Evolutionary conservation across 768 basidiomycete genomes (phyloP), one percentile per base, ranked within the genome.

Genomic region (Trametes cinnabarina): DNA sequence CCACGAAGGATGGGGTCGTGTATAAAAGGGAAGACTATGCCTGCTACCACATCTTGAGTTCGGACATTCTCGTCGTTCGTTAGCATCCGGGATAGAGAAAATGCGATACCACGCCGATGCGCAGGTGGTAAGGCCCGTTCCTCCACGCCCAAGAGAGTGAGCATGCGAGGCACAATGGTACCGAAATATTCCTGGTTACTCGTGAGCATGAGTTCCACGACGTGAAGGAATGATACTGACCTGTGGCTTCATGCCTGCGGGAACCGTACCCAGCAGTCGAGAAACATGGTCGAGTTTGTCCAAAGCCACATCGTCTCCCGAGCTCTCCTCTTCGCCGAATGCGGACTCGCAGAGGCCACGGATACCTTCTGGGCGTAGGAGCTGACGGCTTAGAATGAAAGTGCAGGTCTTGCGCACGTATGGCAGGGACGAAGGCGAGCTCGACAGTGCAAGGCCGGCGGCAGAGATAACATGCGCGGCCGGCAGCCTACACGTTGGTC

Each of bases 231-330:
- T 32, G 17, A 9, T 14, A 66, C 81, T 49, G 64, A 90, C 91
- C 73, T 85, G 74, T 14, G 80, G 68, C 8, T 75, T 70, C 71
- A 82, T 80, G 12, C 73, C 76, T 0, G 79, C 70, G 0, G 93
- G 92, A 12, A 86, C 76, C n/a, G 84, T 73, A 41, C 74, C 77
- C 47, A 97, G 68, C 19, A 91, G 77, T 6, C 74, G 76, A 19
- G 89, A 79, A 30, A 92, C 76, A 54, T 87, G 86, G 57, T 93
- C 87, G 26, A 94, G 76, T 67, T 88, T 90, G 58, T 88, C 83
- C 4, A 90, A 65, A 2, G 79, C 77, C 2, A 81, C 76, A 51
- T 84, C 82, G 4, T 82, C 82, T 8, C 70, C 74, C 1, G 66
- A 63, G 0, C 71, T 60, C 19, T 84, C 82, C 34, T 81, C 80